Conservation (phyloP, 768 basidiomycete species). For the Panellus pusillus region DNA sequence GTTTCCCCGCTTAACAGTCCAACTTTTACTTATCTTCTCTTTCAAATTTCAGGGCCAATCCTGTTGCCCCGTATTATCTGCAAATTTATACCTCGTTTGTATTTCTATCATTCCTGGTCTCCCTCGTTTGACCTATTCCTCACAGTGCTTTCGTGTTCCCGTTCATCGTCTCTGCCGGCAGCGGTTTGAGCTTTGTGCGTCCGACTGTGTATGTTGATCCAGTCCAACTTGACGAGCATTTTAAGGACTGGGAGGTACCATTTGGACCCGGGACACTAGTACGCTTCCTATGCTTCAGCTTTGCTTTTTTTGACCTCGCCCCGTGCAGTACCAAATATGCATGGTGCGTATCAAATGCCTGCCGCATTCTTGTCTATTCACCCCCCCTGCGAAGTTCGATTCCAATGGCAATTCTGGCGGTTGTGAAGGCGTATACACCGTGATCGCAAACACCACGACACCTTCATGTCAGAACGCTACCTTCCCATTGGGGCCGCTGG, state of each 20-base stretch:
- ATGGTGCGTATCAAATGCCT: conserved; percentile 43
- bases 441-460: conserved; percentile 45
- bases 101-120: background rate
- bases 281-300: conserved; percentile 11
- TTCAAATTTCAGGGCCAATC: conserved; percentile 27
- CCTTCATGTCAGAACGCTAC: conserved; percentile 55
- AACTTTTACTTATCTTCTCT: too few relatives aligned
- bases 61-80: conserved; percentile 56
- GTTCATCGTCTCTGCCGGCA: conserved; percentile 51
- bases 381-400: conserved; percentile 46
- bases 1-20: conserved; percentile 37
- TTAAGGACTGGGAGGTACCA: conserved; percentile 58
- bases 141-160: conserved; percentile 50
- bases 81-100: conserved; percentile 64
- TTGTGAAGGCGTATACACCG: conserved; percentile 58
- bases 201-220: background rate
- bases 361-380: background rate
- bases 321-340: conserved; percentile 61
- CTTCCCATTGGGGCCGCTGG: conserved; percentile 40
- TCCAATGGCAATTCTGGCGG: conserved; percentile 58
- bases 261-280: conserved; percentile 59
- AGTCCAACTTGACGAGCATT: background rate
- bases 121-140: background rate
- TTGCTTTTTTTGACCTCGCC: background rate
- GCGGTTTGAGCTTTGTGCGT: conserved; percentile 48